Evolutionary conservation across 805 yeast genomes (phyloP), one percentile per base, ranked within the genome.

Genomic region (Lipomyces yamanashiensis): DNA sequence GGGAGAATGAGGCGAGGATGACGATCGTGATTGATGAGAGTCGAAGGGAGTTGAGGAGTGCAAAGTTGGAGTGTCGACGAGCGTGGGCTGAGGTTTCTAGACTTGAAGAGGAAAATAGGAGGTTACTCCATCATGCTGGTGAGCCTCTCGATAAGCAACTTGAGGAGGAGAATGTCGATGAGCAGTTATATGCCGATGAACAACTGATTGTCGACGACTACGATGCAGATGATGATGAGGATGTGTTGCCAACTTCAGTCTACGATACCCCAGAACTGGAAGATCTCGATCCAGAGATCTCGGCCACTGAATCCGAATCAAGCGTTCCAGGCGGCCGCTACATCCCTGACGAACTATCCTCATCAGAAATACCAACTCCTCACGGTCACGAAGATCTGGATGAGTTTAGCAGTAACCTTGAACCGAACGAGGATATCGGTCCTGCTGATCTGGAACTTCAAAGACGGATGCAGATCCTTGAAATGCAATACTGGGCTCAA

Each of bases 81-180:
- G 67, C 67, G n/a, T 63, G 67, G 67, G 64, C 59, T 2, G 67
- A 63, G 34, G 67, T 63, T 13, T 51, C 67, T 8, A 45, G 64
- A 36, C 44, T 63, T 23, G 67, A 63, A 36, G 64, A 55, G 17
- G 49, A 54, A 21, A 50, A 50, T 21, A 44, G 57, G 36, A 23
- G 56, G 56, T 33, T 54, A 49, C 48, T n/a, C 17, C 23, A 3
- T 17, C 23, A 44, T 44, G 19, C 12, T 4, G 19, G 23, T 2
- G 39, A 51, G 54, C 17, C 54, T 43, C 37, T n/a, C 17, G n/a
- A 51, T 23, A 37, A 19, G 51, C 33, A 21, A 28, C 4, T 2
- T 19, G 40, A 15, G 6, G 41, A 36, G 5, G 43, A 34, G n/a
- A 7, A 15, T n/a, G 44, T 6, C 2, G 54, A 39, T 13, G 45